A percentile compares a stretch with the other conserved stretches of the same genome.
phyloP scores from a whole-genome alignment of 495 filamentous ascomycete species.

The Aspergillus cavernicola region DNA sequence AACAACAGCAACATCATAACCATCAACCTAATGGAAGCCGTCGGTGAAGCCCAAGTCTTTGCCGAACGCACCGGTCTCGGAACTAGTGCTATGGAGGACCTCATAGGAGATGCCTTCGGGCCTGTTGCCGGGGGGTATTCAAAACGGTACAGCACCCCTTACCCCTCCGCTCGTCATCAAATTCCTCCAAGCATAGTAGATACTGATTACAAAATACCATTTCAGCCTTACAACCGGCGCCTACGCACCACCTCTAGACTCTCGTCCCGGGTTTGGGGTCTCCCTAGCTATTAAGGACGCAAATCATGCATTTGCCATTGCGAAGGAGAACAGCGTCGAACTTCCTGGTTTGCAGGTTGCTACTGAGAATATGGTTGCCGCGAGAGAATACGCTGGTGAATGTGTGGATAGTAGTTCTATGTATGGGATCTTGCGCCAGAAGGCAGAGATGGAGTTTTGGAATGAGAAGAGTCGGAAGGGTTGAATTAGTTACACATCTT shows the following conservation, averaged over 20 bases:
- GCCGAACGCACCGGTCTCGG: constrained; percentile 53
- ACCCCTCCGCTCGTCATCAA: no score
- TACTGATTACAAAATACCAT: neutral
- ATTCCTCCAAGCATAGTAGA: no score
- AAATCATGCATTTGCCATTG: constrained; percentile 37
- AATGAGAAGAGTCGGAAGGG: constrained; percentile 43
- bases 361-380: constrained; percentile 38
- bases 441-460: constrained; percentile 43
- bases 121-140: constrained; percentile 47
- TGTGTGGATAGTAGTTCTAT: constrained; percentile 45
- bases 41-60: constrained; percentile 53
- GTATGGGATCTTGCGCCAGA: constrained; percentile 42
- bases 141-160: constrained; percentile 38
- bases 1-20: constrained; percentile 47
- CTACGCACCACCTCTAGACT: constrained; percentile 41
- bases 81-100: constrained; percentile 44
- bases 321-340: constrained; percentile 31
- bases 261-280: constrained; percentile 43
- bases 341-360: constrained; percentile 39
- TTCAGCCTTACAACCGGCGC: constrained; percentile 41
- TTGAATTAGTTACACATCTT: constrained; percentile 3
- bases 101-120: constrained; percentile 51
- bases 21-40: constrained; percentile 47
- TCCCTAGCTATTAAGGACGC: constrained; percentile 47
- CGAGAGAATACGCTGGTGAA: constrained; percentile 39